Evolutionary conservation across 306 rosid species (phyloP).

Genomic region (Pyrus bretschneideri): DNA sequence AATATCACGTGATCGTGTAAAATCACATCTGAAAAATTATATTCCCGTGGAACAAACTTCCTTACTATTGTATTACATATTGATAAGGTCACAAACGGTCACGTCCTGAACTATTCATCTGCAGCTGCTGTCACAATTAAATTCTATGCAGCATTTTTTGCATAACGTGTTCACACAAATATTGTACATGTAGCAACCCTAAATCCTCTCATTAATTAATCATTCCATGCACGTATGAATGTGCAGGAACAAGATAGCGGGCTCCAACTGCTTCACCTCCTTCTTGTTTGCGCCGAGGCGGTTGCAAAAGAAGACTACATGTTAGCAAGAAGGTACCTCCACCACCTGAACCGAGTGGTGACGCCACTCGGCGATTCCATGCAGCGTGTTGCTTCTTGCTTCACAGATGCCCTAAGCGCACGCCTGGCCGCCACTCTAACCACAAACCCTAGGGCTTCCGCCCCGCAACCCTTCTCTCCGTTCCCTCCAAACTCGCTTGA

Average conservation of each 20-base stretch:
- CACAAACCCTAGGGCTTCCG: slow-evolving; percentile 6
- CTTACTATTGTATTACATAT: no score
- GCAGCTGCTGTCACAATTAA: no score
- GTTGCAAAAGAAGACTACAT: slow-evolving; percentile 85
- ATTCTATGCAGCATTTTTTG: no score
- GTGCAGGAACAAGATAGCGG: slow-evolving; percentile 85
- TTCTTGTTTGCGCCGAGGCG: slow-evolving; percentile 88
- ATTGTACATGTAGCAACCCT: no score
- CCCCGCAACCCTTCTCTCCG: slow-evolving; percentile 24
- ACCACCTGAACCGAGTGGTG: slow-evolving; percentile 66
- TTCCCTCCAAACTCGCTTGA: slow-evolving; percentile 66
- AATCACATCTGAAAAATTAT: no score
- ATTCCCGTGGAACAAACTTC: no score
- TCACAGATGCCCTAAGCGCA: slow-evolving; percentile 68
- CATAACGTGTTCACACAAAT: no score
- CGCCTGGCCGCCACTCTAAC: slow-evolving; percentile 65
- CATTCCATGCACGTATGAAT: background rate
- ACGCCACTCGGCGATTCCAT: slow-evolving; percentile 82
- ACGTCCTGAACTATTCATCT: no score
- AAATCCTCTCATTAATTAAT: background rate
- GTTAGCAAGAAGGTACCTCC: slow-evolving; percentile 74
- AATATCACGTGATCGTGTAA: no score
- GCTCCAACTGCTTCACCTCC: slow-evolving; percentile 86
- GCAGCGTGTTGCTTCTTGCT: slow-evolving; percentile 85
- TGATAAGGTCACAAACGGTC: no score